These are phyloP conservation scores for Vigna unguiculata DNA, from an alignment of 306 rosid species.

Conservation along the genomic window DNA sequence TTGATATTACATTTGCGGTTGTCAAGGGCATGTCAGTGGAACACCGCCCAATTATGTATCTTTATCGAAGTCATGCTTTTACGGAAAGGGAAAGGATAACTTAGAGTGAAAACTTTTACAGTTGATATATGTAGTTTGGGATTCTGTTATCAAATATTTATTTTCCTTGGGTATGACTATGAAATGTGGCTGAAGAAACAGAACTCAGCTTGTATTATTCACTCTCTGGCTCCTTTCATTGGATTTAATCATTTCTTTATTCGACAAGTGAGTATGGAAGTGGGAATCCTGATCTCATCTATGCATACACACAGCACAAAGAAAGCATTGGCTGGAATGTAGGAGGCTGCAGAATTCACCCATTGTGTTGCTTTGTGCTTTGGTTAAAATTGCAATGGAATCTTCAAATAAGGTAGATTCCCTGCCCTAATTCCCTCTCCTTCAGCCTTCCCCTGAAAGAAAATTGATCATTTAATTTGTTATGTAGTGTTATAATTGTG, in stretches of 20 bases:
- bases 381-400: conserved; percentile 51
- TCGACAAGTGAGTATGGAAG: conserved; percentile 58
- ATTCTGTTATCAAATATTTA: conserved; percentile 55
- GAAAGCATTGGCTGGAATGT: conserved; percentile 69
- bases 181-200: conserved; percentile 62
- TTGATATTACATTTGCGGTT: conserved; percentile 56
- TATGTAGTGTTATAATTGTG: conserved; percentile 9
- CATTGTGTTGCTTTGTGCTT: conserved; percentile 53
- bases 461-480: conserved; percentile 30
- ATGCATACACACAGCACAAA: conserved; percentile 51
- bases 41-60: conserved; percentile 59
- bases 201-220: conserved; percentile 61
- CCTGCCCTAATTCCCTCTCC: conserved; percentile 39
- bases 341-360: conserved; percentile 64
- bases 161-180: conserved; percentile 55
- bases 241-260: conserved; percentile 47
- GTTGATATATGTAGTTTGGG: conserved; percentile 62
- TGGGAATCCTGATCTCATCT: conserved; percentile 54
- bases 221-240: conserved; percentile 54
- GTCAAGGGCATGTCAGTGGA: conserved; percentile 53
- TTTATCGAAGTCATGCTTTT: conserved; percentile 56
- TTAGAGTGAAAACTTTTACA: conserved; percentile 57
- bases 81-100: conserved; percentile 53
- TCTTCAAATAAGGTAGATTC: conserved; percentile 78
- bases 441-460: neutral